Evolutionary conservation across 2,329 filamentous ascomycete genomes (phyloP), one percentile per base, ranked within the genome.

Genomic region (Ciborinia camelliae): DNA sequence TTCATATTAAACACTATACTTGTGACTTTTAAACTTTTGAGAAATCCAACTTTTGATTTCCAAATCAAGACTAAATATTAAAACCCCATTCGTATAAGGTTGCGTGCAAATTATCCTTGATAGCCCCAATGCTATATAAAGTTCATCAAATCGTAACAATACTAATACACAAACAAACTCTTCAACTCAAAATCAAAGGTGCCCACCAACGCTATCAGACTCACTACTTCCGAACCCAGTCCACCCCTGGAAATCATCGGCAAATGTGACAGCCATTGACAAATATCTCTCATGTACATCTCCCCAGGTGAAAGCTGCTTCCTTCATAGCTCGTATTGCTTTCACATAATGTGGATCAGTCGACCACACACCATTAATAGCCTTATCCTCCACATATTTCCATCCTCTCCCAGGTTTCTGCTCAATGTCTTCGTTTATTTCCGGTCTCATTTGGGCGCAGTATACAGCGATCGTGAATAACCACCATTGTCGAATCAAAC

Each of bases 311-410:
- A 81, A 82, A 18, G 87, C 86, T 23, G 88, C 89, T 74, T 91
- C 91, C 75, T 81, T 87, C 80, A 94, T 88, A 2, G 90, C 86
- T 51, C 91, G 84, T 61, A 93, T 79, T 20, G 84, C 90, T 79
- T 97, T 96, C 39, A 98, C 87, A 73, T 87, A 97, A 77, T 96
- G 90, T 23, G 90, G 84, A 77, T 98, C 92, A 1, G 83, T 86
- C 12, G 85, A 81, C 78, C 87, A 86, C 60, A 83, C 76, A 12
- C 89, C 88, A 62, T 84, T 86, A 23, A 97, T 73, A 2, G 90
- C 91, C 76, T 86, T 84, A 61, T 90, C 79, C 61, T 88, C 83
- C 6, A 94, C 89, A 76, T 90, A 90, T 7, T 85, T 83, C 95
- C 95, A 99, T 58, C 85, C 82, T 71, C 87, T 86, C 1, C 18